Evolutionary conservation across 1,284 basidiomycete genomes (phyloP), one percentile per base, ranked within the genome.

Genomic region (Sanghuangporus baumii): DNA sequence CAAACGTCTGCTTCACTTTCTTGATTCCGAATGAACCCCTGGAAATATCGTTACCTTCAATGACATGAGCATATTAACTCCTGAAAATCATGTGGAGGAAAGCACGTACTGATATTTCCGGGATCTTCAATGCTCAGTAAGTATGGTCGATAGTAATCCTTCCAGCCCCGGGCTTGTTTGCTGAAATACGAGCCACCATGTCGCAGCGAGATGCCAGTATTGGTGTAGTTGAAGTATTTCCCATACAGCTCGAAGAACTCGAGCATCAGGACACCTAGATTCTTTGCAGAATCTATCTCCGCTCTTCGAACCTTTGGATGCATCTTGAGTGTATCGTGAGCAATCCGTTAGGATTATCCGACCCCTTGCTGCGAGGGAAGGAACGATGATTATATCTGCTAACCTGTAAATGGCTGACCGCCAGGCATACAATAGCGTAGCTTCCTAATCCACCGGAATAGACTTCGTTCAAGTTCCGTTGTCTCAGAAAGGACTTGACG

Each of bases 211-310:
- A 99, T 93, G 5, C 96, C 96, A n/a, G 90, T 86, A 69, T 90
- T 86, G 64, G 90, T 84, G 68, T 93, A 96, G 74, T 96, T 96
- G 83, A 98, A 98, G 72, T 89, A 88, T 62, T 83, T 81, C 12
- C 96, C 96, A 72, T 98, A 98, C 8, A 97, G 81, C 79, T 99
- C 96, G 69, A 99, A 96, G 72, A 98, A 96, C 73, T 99, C 96
- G 78, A 98, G 84, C 36, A 98, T 81, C 47, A 99, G 78, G 5
- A 96, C 90, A 2, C 96, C 96, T 11, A 99, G 80, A 72, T 98
- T 99, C 68, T 84, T 79, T 66, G 86, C 84, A 0, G 95, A 86
- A 68, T 96, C 87, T 48, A 99, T 94, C 74, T 96, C 93, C 0
- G 87, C 89, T 59, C 86, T 76, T 48, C 96, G 87, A 65, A 99